Base-by-base conservation (phyloP, 2,329 filamentous ascomycete species). In the Fusarium fujikuroi region DNA sequence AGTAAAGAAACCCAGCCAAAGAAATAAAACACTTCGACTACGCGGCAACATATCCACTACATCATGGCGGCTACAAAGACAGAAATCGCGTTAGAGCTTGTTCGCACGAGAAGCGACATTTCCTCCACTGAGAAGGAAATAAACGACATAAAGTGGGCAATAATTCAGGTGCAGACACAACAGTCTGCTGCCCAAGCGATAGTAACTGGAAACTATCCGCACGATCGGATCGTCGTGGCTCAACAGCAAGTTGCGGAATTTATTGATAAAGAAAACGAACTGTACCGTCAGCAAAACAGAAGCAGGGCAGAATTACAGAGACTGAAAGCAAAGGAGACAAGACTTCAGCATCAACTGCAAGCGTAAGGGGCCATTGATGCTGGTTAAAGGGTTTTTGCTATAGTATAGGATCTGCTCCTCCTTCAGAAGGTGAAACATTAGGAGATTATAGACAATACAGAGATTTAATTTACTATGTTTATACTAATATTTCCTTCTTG, bases 1-100 rank as follows among this genome's bases (percentile, higher is more conserved):
- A 5, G 0, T 1, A 11, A 11, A 30, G 14, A n/a, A 11, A 3
- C 9, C 3, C 1, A 16, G 3, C 9, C 4, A 5, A 47, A n/a
- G 14, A 47, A 47, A 9, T 2, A 5, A 16, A 16, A 15, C 1
- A 15, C 0, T 5, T 16, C 1, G 1, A 16, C 12, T 0, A 6
- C 14, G 6, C 2, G 3, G 8, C 1, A 3, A 4, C 11, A n/a
- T 6, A 47, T 30, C 9, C 2, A 30, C 1, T 9, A 21, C 9
- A 47, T 3, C 25, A 47, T 47, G 44, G 3, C 44, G 10, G 3
- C 6, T n/a, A 30, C 18, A 30, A 47, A 47, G 12, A 25, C 23
- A 46, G 44, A 46, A 1, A 28, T 46, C 9, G 25, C 44, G 8
- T 5, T 46, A 9, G 44, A 46, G 11, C 43, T 46, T 4, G 43